Base-by-base conservation (phyloP, 2,329 filamentous ascomycete genomes). In the Pseudocercospora eumusae region DNA sequence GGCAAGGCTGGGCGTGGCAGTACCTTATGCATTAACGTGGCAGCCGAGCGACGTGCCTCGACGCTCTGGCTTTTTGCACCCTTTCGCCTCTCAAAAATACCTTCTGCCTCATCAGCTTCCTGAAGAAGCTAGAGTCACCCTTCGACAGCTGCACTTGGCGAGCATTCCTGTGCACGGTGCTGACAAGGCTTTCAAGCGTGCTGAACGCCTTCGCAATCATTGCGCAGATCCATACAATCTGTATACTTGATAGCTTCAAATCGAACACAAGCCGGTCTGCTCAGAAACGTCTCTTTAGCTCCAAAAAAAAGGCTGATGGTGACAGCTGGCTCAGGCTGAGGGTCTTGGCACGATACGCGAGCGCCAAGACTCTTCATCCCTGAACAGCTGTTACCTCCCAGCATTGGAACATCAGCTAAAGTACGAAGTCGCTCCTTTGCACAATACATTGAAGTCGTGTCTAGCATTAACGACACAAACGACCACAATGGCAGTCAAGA, bases 401-500 rank as follows among this genome's bases (percentile, higher is more conserved):
- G 36, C 36, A 40, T 40, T 40, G 36, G 28, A 40, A n/a, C 15
- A 40, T 40, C 3, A n/a, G 15, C 36, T 5, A n/a, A n/a, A 40
- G n/a, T 15, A 40, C 15, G 8, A 18, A 31, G 64, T 61, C 64
- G 50, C 62, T 66, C 64, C 28, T 63, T 66, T 57, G 25, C 31
- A 1, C 42, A 28, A 44, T 15, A 15, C 47, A 18, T 25, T 18
- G 5, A 36, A 23, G n/a, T 45, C 20, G 1, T 33, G 15, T 28
- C 13, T n/a, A 36, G 13, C 40, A 54, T 18, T 28, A 20, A 28
- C 15, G 3, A 52, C 31, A n/a, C 2, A 20, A 27, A 36, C 57
- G 44, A 68, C 54, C 42, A 77, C 75, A 74, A 72, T 76, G 54
- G 69, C 76, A 80, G 60, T 83, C 69, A 83, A 95, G 84, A 84